Conservation (phyloP, 192 early-diverging fungal species). For the Paraglomus brasilianum region DNA sequence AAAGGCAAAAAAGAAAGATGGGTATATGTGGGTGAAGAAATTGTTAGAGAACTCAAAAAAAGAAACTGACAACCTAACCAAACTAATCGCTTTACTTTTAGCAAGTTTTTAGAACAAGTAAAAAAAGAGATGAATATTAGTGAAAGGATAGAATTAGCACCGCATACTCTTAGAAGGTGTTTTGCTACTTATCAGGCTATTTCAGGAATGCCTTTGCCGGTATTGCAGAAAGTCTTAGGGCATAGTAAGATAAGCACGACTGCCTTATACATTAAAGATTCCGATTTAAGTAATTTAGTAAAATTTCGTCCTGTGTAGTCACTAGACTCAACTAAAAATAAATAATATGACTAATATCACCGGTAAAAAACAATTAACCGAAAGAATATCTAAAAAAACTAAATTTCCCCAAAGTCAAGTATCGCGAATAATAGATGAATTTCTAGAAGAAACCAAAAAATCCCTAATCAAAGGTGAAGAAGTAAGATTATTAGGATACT, state of each 20-base stretch:
- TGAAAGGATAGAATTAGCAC: neutral
- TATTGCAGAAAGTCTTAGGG: conserved; percentile 18
- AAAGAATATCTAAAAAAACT: conserved; percentile 14
- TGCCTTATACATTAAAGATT: conserved; percentile 20
- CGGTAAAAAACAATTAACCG: conserved; percentile 17
- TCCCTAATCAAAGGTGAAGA: conserved; percentile 3
- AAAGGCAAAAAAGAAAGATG: neutral
- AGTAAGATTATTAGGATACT: conserved; percentile 5
- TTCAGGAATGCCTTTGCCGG: conserved; percentile 8
- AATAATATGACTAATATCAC: neutral
- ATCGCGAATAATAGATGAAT: neutral
- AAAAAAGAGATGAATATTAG: neutral
- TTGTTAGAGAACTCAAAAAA: conserved; percentile 6
- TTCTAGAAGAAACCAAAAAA: conserved; percentile 8
- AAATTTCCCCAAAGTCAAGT: neutral
- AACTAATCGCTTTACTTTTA: conserved; percentile 14
- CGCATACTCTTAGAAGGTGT: conserved; percentile 5
- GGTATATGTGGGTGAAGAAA: neutral
- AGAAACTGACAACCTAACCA: conserved; percentile 1
- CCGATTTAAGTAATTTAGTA: conserved; percentile 14
- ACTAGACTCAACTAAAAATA: no score
- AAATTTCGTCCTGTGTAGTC: conserved; percentile 8
- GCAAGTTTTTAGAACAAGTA: neutral
- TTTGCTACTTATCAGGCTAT: conserved; percentile 21
- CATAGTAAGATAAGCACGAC: conserved; percentile 11